Base-by-base conservation (phyloP, 495 filamentous ascomycete genomes). In the Penicillium manginii region DNA sequence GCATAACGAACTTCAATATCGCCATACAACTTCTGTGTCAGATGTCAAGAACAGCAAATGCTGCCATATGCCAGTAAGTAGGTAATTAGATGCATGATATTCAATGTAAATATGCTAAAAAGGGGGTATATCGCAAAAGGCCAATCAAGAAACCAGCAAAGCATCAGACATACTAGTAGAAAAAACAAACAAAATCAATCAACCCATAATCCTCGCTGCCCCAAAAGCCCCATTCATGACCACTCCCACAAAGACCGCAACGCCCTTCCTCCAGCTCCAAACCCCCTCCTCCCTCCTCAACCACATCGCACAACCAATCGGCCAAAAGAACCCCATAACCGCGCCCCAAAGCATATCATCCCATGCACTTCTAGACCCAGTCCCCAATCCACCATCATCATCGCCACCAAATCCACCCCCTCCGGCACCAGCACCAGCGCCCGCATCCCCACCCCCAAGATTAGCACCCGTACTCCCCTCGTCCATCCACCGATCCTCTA, bases 401-500 rank as follows among this genome's bases (percentile, higher is more conserved):
- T 79, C 83, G 5, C 40, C 40, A 19, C 40, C 40, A 43, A 43
- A 9, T 19, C 40, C 40, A 43, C 40, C 40, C 35, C 35, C 26
- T 29, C 26, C 26, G 9, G 26, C 26, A n/a, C 70, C 78, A 17
- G 60, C 69, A 4, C 71, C 78, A 4, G 65, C 80, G 31, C 67
- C 67, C 52, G 67, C 65, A 43, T 54, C 73, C 22, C 68, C 72
- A 14, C 61, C 76, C 22, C 67, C 73, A 26, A 74, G 74, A 35
- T 55, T 68, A 21, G 79, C 72, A 23, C 77, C 66, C 26, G 73
- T 76, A 39, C 78, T 78, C 55, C 87, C 87, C 62, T 85, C 86
- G 57, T 98, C 94, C 62, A 98, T 88, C 94, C 94, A 98, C 11
- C 88, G 79, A 61, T 98, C 93, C 66, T 98, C 94, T 58, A 97